These are phyloP conservation scores for Colletotrichum sp. DNA, from an alignment of 2,329 filamentous ascomycete genomes.

Conservation along the genomic window DNA sequence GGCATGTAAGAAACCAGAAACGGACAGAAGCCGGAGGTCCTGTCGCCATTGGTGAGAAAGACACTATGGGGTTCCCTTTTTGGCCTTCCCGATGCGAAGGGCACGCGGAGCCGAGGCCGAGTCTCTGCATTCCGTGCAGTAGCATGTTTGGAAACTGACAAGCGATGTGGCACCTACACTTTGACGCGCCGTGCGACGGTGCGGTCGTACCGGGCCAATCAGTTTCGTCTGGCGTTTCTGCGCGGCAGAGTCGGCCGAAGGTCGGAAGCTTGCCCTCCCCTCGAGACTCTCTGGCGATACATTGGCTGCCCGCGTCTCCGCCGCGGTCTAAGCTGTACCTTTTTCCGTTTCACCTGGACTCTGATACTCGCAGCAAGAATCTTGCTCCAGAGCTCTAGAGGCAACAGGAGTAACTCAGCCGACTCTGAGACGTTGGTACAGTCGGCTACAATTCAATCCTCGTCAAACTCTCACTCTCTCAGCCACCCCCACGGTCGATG, in stretches of 20 bases:
- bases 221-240: slow-evolving; percentile 1
- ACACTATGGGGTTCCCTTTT: not conserved
- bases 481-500: not conserved
- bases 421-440: slow-evolving; percentile 5
- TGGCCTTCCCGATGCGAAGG: slow-evolving; percentile 8
- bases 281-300: not conserved
- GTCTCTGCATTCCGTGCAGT: not conserved
- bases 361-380: slow-evolving; percentile 3
- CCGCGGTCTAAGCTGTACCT: not conserved
- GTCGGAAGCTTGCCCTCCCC: not conserved
- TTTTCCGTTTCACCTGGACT: slow-evolving; percentile 10
- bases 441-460: not conserved
- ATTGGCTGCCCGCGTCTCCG: not conserved
- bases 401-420: not conserved
- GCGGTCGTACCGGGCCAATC: not conserved
- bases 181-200: slow-evolving; percentile 15
- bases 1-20: not conserved
- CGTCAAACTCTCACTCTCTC: not conserved
- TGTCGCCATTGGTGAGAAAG: not conserved
- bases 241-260: slow-evolving; percentile 5
- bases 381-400: not conserved
- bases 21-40: not conserved
- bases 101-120: not conserved
- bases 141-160: not conserved
- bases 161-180: slow-evolving; percentile 2